These are phyloP conservation scores for Musa troglodytarum DNA, from an alignment of 176 grass and related monocot genomes.

Conservation along the genomic window DNA sequence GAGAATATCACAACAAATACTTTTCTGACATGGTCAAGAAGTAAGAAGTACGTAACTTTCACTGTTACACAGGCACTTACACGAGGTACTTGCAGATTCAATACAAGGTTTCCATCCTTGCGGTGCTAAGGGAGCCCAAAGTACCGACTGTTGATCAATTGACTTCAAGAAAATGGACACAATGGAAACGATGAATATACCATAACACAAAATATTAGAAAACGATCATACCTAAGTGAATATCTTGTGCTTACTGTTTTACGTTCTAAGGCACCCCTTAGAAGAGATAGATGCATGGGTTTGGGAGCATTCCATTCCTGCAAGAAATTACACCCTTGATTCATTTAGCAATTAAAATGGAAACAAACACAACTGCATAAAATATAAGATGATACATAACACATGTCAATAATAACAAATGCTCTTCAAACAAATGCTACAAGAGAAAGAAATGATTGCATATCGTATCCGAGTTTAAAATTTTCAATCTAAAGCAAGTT, in stretches of 20 bases:
- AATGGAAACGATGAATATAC: constrained; percentile 8
- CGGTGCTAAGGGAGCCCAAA: constrained; percentile 60
- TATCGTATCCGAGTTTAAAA: no score
- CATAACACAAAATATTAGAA: neutral
- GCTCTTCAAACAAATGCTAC: neutral
- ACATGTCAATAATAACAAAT: neutral
- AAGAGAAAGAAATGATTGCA: neutral
- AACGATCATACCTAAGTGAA: constrained; percentile 8
- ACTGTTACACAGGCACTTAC: constrained; percentile 32
- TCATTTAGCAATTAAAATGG: neutral
- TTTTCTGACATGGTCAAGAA: neutral
- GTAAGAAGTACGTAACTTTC: neutral
- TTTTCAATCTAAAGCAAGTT: no score
- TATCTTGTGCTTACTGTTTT: constrained; percentile 37
- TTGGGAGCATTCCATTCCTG: constrained; percentile 94
- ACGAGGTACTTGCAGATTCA: constrained; percentile 24
- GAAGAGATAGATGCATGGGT: constrained; percentile 59
- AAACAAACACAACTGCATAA: neutral
- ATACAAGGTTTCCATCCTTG: constrained; percentile 80
- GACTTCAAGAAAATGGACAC: constrained; percentile 33
- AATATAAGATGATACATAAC: neutral
- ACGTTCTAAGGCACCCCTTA: constrained; percentile 44
- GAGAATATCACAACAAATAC: neutral
- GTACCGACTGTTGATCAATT: constrained; percentile 47
- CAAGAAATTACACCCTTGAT: constrained; percentile 3